Conservation (phyloP, 345 rosid species). For the Barbarea vulgaris region DNA sequence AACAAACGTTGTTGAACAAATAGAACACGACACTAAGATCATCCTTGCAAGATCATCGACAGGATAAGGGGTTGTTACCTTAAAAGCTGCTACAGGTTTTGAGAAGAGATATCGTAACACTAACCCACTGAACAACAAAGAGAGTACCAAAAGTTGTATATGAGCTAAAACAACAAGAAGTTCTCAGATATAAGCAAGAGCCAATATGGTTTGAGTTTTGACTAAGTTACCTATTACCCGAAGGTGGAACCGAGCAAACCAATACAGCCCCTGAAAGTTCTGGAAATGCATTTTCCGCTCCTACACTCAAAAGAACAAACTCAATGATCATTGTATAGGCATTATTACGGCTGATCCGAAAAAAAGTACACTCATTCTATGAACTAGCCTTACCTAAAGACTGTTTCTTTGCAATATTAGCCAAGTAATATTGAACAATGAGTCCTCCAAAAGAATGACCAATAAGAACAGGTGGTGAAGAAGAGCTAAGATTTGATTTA, state of each 20-base stretch:
- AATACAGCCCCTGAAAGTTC: slow-evolving; percentile 69
- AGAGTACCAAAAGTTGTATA: slow-evolving; percentile 1
- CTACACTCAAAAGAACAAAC: slow-evolving; percentile 38
- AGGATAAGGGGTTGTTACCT: slow-evolving; percentile 50
- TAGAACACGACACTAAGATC: not conserved
- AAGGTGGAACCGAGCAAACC: slow-evolving; percentile 92
- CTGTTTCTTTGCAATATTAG: slow-evolving; percentile 49
- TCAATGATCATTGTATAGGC: not conserved
- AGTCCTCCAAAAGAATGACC: slow-evolving; percentile 97
- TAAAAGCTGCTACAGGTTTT: slow-evolving; percentile 83
- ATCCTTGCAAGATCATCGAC: not conserved
- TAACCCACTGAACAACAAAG: slow-evolving; percentile 61
- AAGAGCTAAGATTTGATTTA: slow-evolving; percentile 48
- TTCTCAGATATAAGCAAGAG: not conserved
- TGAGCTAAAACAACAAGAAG: slow-evolving; percentile 14
- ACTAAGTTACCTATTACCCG: slow-evolving; percentile 78
- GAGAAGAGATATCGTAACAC: slow-evolving; percentile 88
- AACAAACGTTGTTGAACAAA: not conserved
- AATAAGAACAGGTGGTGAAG: slow-evolving; percentile 63
- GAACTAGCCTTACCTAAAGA: slow-evolving; percentile 40
- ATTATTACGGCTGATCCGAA: not conserved
- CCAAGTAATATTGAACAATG: slow-evolving; percentile 74
- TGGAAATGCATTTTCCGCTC: slow-evolving; percentile 48
- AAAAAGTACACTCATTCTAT: not conserved
- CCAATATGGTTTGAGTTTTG: not conserved